Percentiles rank a stretch among this genome's conserved stretches.
phyloP scores from a whole-genome alignment of 2,329 filamentous ascomycete genomes.

The Podosphaera leucotricha region DNA sequence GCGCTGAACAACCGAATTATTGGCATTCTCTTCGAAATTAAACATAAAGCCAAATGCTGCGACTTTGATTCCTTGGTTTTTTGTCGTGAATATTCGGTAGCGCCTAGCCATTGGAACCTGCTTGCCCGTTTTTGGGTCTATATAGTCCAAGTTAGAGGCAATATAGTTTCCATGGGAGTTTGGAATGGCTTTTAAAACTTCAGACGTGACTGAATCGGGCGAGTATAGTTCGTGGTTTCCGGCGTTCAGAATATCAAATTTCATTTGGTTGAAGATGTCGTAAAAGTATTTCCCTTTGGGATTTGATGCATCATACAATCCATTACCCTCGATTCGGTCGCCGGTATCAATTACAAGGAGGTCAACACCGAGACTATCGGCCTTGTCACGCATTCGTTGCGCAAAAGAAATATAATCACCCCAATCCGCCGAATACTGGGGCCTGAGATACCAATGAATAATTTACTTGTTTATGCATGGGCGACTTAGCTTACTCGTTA shows the following conservation, averaged over 20 bases:
- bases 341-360: conserved; percentile 89
- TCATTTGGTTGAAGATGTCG: conserved; percentile 62
- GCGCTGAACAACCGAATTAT: conserved; percentile 66
- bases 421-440: conserved; percentile 91
- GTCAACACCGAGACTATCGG: conserved; percentile 58
- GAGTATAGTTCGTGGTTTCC: conserved; percentile 96
- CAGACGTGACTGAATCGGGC: conserved; percentile 48
- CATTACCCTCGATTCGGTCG: conserved; percentile 82
- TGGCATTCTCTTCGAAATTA: conserved; percentile 72
- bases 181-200: conserved; percentile 58
- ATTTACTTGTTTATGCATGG: background rate
- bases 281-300: conserved; percentile 79
- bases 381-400: conserved; percentile 53
- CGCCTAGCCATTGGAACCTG: conserved; percentile 54
- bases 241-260: conserved; percentile 62
- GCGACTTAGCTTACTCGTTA: conserved; percentile 47
- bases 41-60: conserved; percentile 88
- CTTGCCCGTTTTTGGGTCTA: conserved; percentile 46
- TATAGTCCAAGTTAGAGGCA: conserved; percentile 81
- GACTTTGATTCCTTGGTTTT: conserved; percentile 64
- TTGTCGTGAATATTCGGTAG: conserved; percentile 76
- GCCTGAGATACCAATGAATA: conserved; percentile 22
- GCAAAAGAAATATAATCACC: conserved; percentile 93
- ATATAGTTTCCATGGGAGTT: conserved; percentile 63
- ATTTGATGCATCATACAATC: conserved; percentile 69